A percentile compares a stretch with the other conserved stretches of the same genome.
These are phyloP conservation scores for Aegle marmelos DNA, from an alignment of 345 rosid species.

Conservation along the genomic window DNA sequence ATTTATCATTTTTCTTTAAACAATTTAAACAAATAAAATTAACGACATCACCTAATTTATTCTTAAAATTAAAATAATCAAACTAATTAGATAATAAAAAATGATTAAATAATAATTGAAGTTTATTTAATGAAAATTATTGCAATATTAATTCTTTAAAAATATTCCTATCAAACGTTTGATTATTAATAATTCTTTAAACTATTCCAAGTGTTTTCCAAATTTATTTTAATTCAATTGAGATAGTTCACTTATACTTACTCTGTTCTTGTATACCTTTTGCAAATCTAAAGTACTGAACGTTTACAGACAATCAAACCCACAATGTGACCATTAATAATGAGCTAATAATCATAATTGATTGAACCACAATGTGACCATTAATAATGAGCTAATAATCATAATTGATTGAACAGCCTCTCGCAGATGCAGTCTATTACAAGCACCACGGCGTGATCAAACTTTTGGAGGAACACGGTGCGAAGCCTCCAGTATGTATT, in stretches of 20 bases:
- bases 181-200: not conserved
- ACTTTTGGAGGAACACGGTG: constrained; percentile 75
- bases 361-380: not conserved
- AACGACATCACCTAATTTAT: no score
- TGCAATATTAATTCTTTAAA: no score
- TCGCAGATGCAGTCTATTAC: constrained; percentile 77
- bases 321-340: not conserved
- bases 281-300: not conserved
- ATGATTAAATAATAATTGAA: no score
- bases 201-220: not conserved
- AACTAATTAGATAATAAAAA: no score
- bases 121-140: no score
- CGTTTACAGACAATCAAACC: no score
- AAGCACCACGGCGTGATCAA: constrained; percentile 66
- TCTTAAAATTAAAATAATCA: no score
- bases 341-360: constrained; percentile 21
- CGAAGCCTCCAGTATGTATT: constrained; percentile 57
- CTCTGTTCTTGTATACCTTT: not conserved
- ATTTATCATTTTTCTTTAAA: no score
- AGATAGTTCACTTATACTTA: not conserved
- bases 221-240: not conserved
- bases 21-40: no score
- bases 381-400: constrained; percentile 15
- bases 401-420: constrained; percentile 57
- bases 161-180: no score